Evolutionary conservation across 805 yeast species (phyloP).

Genomic region (Kurtzmaniella cleridarum): DNA sequence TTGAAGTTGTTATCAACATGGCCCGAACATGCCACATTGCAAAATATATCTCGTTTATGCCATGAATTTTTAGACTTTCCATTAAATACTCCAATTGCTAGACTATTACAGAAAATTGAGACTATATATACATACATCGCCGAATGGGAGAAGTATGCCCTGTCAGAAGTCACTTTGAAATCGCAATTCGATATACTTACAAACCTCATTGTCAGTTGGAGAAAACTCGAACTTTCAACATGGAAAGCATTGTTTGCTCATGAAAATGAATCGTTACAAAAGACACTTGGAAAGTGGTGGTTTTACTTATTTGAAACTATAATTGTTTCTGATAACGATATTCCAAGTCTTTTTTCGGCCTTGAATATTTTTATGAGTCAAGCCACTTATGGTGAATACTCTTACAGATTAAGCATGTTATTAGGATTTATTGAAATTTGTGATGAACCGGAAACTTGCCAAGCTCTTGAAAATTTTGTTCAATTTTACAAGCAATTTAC

Average conservation of each 20-base stretch:
- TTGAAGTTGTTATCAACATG: slow-evolving; percentile 53
- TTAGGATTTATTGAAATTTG: slow-evolving; percentile 13
- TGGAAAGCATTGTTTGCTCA: slow-evolving; percentile 74
- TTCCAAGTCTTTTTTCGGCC: slow-evolving; percentile 40
- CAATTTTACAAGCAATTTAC: slow-evolving; percentile 64
- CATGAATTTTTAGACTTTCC: slow-evolving; percentile 63
- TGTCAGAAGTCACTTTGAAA: slow-evolving; percentile 63
- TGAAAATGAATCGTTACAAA: slow-evolving; percentile 49
- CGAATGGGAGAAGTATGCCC: slow-evolving; percentile 94
- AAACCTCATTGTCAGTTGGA: slow-evolving; percentile 78
- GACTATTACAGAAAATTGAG: slow-evolving; percentile 75
- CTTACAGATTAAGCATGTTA: slow-evolving; percentile 52
- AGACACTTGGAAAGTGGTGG: slow-evolving; percentile 79
- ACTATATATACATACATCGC: slow-evolving; percentile 75
- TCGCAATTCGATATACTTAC: slow-evolving; percentile 55
- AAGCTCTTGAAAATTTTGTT: slow-evolving; percentile 52
- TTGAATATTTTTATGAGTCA: slow-evolving; percentile 72
- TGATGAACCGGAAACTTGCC: too few species aligned
- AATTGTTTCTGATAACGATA: slow-evolving; percentile 36
- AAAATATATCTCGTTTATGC: slow-evolving; percentile 57
- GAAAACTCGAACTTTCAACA: slow-evolving; percentile 76
- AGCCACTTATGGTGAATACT: slow-evolving; percentile 71
- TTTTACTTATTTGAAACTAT: slow-evolving; percentile 81
- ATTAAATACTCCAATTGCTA: slow-evolving; percentile 66
- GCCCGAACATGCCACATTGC: slow-evolving; percentile 94